Evolutionary conservation across 2,329 filamentous ascomycete genomes (phyloP).

Genomic region (Ophiostoma ulmi): DNA sequence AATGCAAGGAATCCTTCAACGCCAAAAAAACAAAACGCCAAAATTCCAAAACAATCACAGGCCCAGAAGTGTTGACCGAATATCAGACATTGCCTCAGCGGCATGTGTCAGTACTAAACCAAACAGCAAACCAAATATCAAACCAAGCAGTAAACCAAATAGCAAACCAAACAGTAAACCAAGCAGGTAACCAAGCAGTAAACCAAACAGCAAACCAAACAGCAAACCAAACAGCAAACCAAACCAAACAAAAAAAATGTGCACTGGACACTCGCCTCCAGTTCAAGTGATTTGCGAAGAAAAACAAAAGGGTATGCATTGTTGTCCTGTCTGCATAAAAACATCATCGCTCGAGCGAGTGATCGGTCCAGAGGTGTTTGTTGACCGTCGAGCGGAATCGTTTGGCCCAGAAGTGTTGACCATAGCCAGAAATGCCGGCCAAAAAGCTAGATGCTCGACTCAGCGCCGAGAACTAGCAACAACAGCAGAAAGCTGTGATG

Average conservation of each 20-base stretch:
- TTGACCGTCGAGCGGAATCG: neutral
- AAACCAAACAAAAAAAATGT: no score
- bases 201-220: neutral
- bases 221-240: no score
- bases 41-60: neutral
- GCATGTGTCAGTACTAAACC: neutral
- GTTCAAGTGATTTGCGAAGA: no score
- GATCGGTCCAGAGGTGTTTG: neutral
- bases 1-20: neutral
- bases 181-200: neutral
- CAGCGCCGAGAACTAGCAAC: neutral
- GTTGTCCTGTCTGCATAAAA: neutral
- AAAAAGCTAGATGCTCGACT: neutral
- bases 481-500: neutral
- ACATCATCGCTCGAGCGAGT: neutral
- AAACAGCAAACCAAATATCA: neutral
- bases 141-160: no score
- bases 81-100: no score
- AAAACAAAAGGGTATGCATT: neutral
- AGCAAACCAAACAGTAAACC: no score
- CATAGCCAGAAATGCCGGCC: no score
- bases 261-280: no score
- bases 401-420: neutral
- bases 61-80: neutral
- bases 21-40: neutral